Evolutionary conservation across 805 yeast genomes (phyloP).

Genomic region (Candida stauntonica): DNA sequence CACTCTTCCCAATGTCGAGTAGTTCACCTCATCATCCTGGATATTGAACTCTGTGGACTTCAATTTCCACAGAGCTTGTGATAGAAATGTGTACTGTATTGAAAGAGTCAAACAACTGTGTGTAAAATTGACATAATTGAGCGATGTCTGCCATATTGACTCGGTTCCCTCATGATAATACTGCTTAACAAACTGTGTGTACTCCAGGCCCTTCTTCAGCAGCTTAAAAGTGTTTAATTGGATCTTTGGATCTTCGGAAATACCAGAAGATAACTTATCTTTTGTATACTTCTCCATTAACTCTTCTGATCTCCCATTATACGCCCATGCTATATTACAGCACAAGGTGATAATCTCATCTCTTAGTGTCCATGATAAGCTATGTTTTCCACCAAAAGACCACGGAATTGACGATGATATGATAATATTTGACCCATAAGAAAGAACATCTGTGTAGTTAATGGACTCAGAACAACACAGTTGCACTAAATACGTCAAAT

Average conservation of each 20-base stretch:
- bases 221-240: constrained; percentile 21
- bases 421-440: neutral
- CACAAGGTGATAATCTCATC: constrained; percentile 20
- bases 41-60: constrained; percentile 20
- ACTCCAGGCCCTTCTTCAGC: constrained; percentile 18
- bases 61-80: constrained; percentile 27
- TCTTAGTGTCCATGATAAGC: constrained; percentile 16
- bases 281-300: constrained; percentile 3
- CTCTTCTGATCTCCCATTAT: constrained; percentile 14
- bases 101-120: constrained; percentile 19
- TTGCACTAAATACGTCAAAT: neutral
- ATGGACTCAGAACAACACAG: too few species aligned
- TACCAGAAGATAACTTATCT: neutral
- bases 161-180: neutral
- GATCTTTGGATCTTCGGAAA: constrained; percentile 1
- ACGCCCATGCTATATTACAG: constrained; percentile 12
- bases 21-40: constrained; percentile 24
- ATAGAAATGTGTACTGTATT: constrained; percentile 28
- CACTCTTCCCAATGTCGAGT: constrained; percentile 42
- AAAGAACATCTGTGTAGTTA: neutral
- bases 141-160: constrained; percentile 10
- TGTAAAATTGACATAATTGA: constrained; percentile 7
- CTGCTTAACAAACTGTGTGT: constrained; percentile 12
- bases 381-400: constrained; percentile 8
- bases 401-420: constrained; percentile 15